A percentile compares a stretch with the other conserved stretches of the same genome.
Evolutionary conservation across 1,284 basidiomycete genomes (phyloP).

Genomic region (Pseudozyma thailandica): DNA sequence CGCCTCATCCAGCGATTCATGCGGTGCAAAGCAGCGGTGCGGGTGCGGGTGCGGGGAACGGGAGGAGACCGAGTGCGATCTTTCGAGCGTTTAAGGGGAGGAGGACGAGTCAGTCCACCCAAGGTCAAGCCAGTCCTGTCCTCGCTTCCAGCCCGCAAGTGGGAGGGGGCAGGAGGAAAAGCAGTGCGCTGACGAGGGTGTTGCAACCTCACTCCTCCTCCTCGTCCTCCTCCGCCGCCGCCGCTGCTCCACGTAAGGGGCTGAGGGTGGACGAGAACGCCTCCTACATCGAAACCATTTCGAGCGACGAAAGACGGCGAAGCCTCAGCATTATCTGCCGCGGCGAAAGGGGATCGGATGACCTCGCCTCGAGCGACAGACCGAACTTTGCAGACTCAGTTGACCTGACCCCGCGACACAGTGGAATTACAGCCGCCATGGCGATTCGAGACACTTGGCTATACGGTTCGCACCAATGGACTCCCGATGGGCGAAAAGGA

Average conservation of each 20-base stretch:
- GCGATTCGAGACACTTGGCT: constrained; percentile 41
- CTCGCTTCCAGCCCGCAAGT: background rate
- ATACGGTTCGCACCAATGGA: constrained; percentile 22
- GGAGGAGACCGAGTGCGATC: constrained; percentile 16
- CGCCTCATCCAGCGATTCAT: too few relatives aligned
- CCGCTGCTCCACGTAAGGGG: background rate
- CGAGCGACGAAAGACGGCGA: constrained; percentile 3
- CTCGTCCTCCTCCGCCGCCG: background rate
- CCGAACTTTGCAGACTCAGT: background rate
- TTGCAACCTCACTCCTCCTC: constrained; percentile 6
- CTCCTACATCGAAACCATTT: background rate
- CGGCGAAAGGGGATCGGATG: constrained; percentile 17
- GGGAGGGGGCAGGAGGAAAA: constrained; percentile 13
- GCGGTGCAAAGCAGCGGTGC: background rate
- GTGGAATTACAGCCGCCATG: constrained; percentile 23
- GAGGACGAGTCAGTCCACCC: constrained; percentile 1
- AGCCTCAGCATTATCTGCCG: constrained; percentile 34
- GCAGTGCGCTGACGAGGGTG: constrained; percentile 9
- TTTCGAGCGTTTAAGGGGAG: constrained; percentile 22
- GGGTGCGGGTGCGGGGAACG: background rate
- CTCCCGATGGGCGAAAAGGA: constrained; percentile 21
- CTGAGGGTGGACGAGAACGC: constrained; percentile 12
- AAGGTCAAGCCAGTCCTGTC: constrained; percentile 1
- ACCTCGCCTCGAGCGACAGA: background rate
- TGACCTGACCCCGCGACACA: background rate